phyloP scores from a whole-genome alignment of 768 basidiomycete species.

The Obba rivulosa region DNA sequence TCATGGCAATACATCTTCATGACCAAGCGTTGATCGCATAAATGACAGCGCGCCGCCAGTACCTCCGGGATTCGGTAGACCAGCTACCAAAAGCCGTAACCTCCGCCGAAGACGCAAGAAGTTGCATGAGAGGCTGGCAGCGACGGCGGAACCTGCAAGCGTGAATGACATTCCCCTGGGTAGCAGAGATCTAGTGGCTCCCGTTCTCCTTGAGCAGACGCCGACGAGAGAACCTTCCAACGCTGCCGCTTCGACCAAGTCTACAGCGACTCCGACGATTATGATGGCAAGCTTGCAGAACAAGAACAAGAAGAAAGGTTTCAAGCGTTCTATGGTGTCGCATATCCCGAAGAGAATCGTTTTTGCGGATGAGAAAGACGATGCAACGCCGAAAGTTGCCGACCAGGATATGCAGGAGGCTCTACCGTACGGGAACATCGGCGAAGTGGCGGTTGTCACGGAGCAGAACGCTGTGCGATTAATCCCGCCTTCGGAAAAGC shows the following conservation, averaged over 20 bases:
- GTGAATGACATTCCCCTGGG: conserved; percentile 44
- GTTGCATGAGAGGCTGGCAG: conserved; percentile 23
- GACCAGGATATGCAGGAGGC: not conserved
- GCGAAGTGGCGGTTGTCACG: not conserved
- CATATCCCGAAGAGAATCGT: conserved; percentile 47
- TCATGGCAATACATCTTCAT: not conserved
- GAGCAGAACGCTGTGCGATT: conserved; percentile 28
- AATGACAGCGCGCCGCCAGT: conserved; percentile 21
- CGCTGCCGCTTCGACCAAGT: not conserved
- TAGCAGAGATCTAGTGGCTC: conserved; percentile 2
- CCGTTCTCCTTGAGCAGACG: not conserved
- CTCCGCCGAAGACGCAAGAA: conserved; percentile 48
- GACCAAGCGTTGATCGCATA: not conserved
- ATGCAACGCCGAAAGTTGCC: not conserved
- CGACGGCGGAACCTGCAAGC: conserved; percentile 23
- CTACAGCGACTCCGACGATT: conserved; percentile 20
- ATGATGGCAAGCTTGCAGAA: conserved; percentile 57
- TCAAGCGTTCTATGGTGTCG: conserved; percentile 45
- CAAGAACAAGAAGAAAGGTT: conserved; percentile 72
- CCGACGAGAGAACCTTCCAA: not conserved
- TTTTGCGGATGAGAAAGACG: conserved; percentile 30
- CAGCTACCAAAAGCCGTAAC: conserved; percentile 52
- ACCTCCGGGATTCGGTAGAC: conserved; percentile 58
- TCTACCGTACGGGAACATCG: conserved; percentile 9
- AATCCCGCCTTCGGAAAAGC: conserved; percentile 60